These are phyloP conservation scores for Pseudocercospora macadamiae DNA, from an alignment of 2,329 filamentous ascomycete species.

Conservation along the genomic window DNA sequence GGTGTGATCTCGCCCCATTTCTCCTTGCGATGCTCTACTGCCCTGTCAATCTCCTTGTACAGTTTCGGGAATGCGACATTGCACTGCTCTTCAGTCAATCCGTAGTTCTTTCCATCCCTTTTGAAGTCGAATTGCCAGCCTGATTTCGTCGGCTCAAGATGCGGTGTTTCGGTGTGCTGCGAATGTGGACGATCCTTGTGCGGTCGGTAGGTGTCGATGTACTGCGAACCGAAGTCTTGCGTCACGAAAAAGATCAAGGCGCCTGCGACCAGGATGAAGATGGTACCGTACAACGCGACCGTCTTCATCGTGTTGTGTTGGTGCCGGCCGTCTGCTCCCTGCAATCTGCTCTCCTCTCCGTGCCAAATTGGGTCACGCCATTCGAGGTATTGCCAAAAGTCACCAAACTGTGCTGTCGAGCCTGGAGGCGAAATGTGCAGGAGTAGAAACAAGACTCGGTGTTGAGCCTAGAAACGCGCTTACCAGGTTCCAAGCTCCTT, in stretches of 20 bases:
- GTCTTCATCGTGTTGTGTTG: constrained; percentile 17
- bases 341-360: not conserved
- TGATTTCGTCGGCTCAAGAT: constrained; percentile 1
- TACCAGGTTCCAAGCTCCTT: not conserved
- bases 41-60: constrained; percentile 37
- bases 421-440: not conserved
- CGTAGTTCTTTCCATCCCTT: constrained; percentile 31
- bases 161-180: not conserved
- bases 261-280: constrained; percentile 19
- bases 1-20: constrained; percentile 27
- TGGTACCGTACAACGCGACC: constrained; percentile 22
- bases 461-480: not conserved
- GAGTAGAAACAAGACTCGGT: not conserved
- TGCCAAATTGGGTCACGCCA: not conserved
- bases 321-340: not conserved
- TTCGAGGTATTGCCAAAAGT: too few relatives aligned
- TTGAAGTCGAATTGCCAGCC: constrained; percentile 25
- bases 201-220: constrained; percentile 12
- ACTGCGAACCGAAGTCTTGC: constrained; percentile 10
- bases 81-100: constrained; percentile 35
- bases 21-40: constrained; percentile 29
- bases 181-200: constrained; percentile 4
- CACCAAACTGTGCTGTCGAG: too few relatives aligned
- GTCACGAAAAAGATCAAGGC: constrained; percentile 23
- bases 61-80: constrained; percentile 34